Evolutionary conservation across 192 early-diverging fungal species (phyloP).

Genomic region (Coemansia sp.): DNA sequence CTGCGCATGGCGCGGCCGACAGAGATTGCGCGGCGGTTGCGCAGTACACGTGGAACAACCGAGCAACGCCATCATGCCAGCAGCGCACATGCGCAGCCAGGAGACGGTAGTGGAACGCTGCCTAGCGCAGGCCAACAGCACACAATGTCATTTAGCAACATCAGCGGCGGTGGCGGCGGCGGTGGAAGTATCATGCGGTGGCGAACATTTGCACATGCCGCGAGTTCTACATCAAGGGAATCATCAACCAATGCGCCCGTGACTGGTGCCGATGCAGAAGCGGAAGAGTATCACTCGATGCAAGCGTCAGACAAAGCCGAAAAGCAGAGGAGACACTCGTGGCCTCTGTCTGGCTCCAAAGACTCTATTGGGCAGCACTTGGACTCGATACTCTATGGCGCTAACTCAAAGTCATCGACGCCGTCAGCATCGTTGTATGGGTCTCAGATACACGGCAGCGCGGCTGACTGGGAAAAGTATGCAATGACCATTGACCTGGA

Average conservation of each 20-base stretch:
- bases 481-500: slow-evolving; percentile 13
- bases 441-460: slow-evolving; percentile 7
- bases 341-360: background rate
- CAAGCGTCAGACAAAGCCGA: background rate
- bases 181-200: background rate
- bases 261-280: background rate
- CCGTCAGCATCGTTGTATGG: background rate
- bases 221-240: background rate
- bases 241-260: background rate
- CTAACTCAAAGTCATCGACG: background rate
- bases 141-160: background rate
- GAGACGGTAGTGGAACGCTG: background rate
- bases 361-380: background rate
- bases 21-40: slow-evolving; percentile 17
- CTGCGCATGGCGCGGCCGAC: slow-evolving; percentile 34
- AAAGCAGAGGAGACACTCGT: slow-evolving; percentile 9
- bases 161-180: background rate
- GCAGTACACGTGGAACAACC: background rate
- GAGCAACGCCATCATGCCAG: background rate
- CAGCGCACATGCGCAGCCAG: background rate
- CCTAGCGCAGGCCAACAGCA: background rate
- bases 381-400: background rate
- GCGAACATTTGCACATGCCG: background rate
- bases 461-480: slow-evolving; percentile 18
- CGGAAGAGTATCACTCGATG: background rate